A percentile compares a stretch with the other conserved stretches of the same genome.
These are phyloP conservation scores for Prototheca wickerhamii DNA, from an alignment of 163 green algal genomes.

Conservation along the genomic window DNA sequence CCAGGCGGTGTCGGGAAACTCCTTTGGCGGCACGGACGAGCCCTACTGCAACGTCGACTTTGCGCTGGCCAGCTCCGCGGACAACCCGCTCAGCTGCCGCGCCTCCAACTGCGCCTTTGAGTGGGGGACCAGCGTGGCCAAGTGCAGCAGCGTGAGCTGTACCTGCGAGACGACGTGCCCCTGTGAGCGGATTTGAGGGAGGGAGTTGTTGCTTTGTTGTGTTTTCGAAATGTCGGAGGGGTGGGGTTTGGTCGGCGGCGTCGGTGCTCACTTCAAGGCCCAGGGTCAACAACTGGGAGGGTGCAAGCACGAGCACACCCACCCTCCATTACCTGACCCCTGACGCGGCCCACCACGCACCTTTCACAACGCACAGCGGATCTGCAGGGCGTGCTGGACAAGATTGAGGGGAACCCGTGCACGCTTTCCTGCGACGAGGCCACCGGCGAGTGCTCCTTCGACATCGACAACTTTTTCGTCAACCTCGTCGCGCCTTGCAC, in stretches of 20 bases:
- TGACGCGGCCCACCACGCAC: background rate
- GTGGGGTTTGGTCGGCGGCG: background rate
- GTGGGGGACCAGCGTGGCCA: conserved; percentile 3
- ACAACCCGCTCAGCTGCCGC: conserved; percentile 36
- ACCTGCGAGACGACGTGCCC: conserved; percentile 18
- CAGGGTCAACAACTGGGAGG: background rate
- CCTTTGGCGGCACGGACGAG: background rate
- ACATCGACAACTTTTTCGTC: conserved; percentile 30
- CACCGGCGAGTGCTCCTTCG: conserved; percentile 17
- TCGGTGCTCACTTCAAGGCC: too few relatives aligned
- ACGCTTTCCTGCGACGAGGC: conserved; percentile 9
- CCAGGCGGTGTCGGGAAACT: background rate
- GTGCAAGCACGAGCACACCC: background rate
- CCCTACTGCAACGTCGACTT: conserved; percentile 26
- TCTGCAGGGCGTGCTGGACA: conserved; percentile 9
- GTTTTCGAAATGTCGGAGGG: background rate
- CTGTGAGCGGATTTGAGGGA: background rate
- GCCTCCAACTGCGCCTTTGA: conserved; percentile 27
- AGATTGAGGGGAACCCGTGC: conserved; percentile 13
- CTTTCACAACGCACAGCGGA: background rate
- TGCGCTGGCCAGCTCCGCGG: conserved; percentile 8
- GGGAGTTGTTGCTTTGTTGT: background rate
- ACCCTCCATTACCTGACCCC: background rate
- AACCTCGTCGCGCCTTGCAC: conserved; percentile 18
- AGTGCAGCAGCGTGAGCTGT: conserved; percentile 25